A percentile compares a stretch with the other conserved stretches of the same genome.
Evolutionary conservation across 371 early-diverging fungal genomes (phyloP).

Genomic region (Mortierella sp.): DNA sequence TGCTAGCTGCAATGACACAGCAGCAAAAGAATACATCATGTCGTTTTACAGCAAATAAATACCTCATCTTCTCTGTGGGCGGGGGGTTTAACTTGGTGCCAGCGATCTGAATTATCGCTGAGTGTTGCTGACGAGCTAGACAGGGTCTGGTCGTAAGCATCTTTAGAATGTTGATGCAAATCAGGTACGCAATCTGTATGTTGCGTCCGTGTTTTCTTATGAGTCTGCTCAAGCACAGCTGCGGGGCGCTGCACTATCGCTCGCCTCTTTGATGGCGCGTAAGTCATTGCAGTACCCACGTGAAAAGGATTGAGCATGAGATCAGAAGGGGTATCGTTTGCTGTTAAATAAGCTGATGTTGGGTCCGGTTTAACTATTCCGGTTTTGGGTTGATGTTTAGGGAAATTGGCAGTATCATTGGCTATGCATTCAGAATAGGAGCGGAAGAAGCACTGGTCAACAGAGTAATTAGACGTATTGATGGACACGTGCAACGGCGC

Average conservation of each 20-base stretch:
- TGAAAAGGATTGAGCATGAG: conserved; percentile 3
- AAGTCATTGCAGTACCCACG: neutral
- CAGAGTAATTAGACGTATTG: neutral
- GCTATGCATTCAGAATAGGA: conserved; percentile 13
- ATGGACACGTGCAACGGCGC: neutral
- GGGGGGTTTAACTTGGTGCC: conserved; percentile 15
- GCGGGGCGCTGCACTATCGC: conserved; percentile 8
- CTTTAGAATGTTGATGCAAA: conserved; percentile 11
- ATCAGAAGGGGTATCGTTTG: conserved; percentile 22
- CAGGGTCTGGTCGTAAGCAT: conserved; percentile 5
- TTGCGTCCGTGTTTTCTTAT: conserved; percentile 24
- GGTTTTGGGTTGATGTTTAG: conserved; percentile 30
- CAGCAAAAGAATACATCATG: neutral
- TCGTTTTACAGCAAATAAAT: neutral
- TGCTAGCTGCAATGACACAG: neutral
- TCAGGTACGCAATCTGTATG: neutral
- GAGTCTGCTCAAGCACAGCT: conserved; percentile 11
- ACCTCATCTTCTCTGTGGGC: neutral
- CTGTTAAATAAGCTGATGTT: conserved; percentile 29
- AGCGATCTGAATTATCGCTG: conserved; percentile 12
- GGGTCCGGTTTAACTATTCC: conserved; percentile 34
- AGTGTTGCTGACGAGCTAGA: conserved; percentile 12
- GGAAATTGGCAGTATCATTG: conserved; percentile 23
- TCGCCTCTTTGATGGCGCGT: conserved; percentile 10
- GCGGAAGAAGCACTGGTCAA: neutral